Percentiles rank a stretch among this genome's conserved stretches.
phyloP scores from a whole-genome alignment of 2,329 filamentous ascomycete genomes.

The Cytospora leucostoma region DNA sequence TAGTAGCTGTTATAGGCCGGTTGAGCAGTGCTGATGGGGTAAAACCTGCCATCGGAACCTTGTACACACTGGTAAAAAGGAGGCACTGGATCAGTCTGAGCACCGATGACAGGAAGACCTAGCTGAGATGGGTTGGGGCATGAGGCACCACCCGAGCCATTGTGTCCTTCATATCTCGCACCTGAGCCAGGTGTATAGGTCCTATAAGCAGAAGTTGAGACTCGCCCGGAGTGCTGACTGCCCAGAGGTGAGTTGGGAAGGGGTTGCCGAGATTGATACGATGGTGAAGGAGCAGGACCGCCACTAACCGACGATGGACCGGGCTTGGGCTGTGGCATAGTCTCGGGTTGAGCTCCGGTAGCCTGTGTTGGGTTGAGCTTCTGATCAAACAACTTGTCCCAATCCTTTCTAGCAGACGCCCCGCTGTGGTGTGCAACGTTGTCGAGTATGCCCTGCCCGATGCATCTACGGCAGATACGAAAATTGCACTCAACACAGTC shows the following conservation, averaged over 20 bases:
- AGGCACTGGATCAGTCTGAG: neutral
- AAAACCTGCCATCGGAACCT: no score
- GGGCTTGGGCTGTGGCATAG: neutral
- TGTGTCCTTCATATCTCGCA: neutral
- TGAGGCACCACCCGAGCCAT: neutral
- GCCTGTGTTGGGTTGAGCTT: neutral
- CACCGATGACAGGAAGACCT: neutral
- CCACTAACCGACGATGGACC: neutral
- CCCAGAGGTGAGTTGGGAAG: neutral
- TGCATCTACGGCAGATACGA: slow-evolving; percentile 3
- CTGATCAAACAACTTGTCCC: neutral
- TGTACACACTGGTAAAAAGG: no score
- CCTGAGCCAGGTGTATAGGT: neutral
- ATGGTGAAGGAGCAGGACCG: neutral
- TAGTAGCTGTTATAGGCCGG: no score
- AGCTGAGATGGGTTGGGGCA: neutral
- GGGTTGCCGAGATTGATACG: neutral
- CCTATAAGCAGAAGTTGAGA: neutral
- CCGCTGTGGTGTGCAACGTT: neutral
- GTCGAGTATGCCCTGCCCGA: neutral
- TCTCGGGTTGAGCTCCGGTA: neutral
- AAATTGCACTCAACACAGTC: neutral
- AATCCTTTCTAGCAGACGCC: no score
- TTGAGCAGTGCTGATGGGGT: no score
- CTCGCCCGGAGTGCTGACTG: neutral